Percentiles rank a stretch among this genome's conserved stretches.
Conservation (phyloP, 108 stramenopile species). For the Nitzschia sp. region DNA sequence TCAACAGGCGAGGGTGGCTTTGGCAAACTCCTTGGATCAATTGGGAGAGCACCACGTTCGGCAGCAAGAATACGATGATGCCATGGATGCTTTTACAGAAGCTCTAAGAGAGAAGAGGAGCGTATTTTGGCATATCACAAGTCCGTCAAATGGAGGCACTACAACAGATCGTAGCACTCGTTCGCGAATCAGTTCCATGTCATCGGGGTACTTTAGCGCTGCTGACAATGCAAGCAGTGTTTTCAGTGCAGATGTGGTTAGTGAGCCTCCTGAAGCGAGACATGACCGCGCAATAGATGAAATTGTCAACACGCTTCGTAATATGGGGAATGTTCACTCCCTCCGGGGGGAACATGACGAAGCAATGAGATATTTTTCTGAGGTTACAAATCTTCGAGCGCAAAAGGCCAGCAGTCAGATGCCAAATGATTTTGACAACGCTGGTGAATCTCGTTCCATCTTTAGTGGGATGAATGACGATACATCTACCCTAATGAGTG, state of each 20-base stretch:
- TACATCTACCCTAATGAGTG: conserved; percentile 58
- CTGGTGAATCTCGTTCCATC: conserved; percentile 29
- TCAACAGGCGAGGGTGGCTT: conserved; percentile 38
- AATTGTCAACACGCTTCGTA: conserved; percentile 63
- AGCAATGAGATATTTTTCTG: conserved; percentile 75
- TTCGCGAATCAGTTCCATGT: conserved; percentile 7
- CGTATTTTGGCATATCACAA: conserved; percentile 47
- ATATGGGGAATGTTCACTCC: conserved; percentile 80
- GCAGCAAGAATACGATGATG: conserved; percentile 72
- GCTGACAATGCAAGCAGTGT: conserved; percentile 11
- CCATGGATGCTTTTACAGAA: conserved; percentile 76
- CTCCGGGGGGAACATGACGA: conserved; percentile 72
- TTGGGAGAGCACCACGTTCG: conserved; percentile 79
- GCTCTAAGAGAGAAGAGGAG: conserved; percentile 67
- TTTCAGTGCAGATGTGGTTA: background rate
- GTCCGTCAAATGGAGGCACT: background rate
- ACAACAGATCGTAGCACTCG: conserved; percentile 1
- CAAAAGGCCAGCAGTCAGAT: conserved; percentile 21
- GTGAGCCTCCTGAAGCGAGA: conserved; percentile 2
- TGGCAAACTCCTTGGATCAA: conserved; percentile 59
- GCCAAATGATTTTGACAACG: conserved; percentile 20
- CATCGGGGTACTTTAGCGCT: conserved; percentile 1
- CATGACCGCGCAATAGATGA: conserved; percentile 61
- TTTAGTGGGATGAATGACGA: conserved; percentile 38
- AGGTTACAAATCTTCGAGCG: conserved; percentile 73